These are phyloP conservation scores for Tinospora cordifolia DNA, from an alignment of 164 flowering plant species.

Conservation along the genomic window DNA sequence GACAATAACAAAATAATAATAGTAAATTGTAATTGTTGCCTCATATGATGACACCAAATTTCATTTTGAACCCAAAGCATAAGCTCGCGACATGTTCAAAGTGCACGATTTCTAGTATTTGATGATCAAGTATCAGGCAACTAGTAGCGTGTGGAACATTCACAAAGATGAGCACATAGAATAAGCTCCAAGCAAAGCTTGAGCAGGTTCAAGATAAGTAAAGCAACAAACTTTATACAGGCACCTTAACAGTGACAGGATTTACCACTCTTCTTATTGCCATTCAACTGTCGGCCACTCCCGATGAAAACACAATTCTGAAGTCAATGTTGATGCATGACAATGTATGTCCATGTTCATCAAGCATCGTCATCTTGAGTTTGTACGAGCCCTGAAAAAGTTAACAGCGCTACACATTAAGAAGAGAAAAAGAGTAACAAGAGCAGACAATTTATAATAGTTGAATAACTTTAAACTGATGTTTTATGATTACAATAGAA, in stretches of 20 bases:
- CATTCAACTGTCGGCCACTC: constrained; percentile 25
- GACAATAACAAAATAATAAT: background rate
- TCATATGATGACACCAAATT: too few species aligned
- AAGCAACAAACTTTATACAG: background rate
- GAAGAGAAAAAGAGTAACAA: background rate
- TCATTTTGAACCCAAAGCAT: too few species aligned
- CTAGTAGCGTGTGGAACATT: background rate
- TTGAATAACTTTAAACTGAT: background rate
- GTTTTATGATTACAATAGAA: background rate
- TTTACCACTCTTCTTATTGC: background rate
- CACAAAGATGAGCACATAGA: background rate
- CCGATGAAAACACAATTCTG: constrained; percentile 35
- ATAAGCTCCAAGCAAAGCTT: background rate
- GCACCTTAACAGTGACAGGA: background rate
- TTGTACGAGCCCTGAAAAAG: constrained; percentile 58
- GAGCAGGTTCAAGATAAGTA: background rate
- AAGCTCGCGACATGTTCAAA: too few species aligned
- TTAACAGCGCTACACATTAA: background rate
- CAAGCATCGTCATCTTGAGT: constrained; percentile 55
- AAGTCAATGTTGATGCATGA: constrained; percentile 66
- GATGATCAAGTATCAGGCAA: background rate
- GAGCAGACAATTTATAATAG: background rate
- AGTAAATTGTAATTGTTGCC: background rate
- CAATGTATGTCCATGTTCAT: constrained; percentile 30
- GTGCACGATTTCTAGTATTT: background rate